Conservation (phyloP, 768 basidiomycete species). For the Lentinus tigrinus region DNA sequence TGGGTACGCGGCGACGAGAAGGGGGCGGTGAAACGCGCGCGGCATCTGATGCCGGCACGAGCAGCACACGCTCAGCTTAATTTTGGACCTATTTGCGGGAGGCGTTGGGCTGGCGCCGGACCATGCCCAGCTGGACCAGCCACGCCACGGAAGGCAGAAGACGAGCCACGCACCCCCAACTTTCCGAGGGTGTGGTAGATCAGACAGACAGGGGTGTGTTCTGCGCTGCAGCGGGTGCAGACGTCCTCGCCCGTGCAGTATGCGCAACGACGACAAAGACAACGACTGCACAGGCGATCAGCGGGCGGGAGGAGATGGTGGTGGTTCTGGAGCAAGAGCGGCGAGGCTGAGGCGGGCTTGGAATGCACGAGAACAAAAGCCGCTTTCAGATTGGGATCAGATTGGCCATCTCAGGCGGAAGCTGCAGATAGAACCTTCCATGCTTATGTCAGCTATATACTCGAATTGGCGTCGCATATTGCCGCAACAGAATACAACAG, state of each 20-base stretch:
- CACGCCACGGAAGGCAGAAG: constrained; percentile 12
- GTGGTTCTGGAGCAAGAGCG: not conserved
- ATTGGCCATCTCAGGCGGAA: constrained; percentile 13
- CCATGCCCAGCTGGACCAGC: constrained; percentile 15
- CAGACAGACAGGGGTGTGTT: constrained; percentile 13
- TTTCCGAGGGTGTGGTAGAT: constrained; percentile 15
- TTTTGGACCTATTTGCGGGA: constrained; percentile 10
- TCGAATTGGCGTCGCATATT: constrained; percentile 25
- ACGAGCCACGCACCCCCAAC: constrained; percentile 13
- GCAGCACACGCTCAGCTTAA: constrained; percentile 13
- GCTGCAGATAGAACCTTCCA: constrained; percentile 22
- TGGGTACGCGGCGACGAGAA: constrained; percentile 5
- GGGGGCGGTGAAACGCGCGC: constrained; percentile 20
- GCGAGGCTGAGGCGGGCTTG: not conserved
- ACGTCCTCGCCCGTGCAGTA: too few species aligned
- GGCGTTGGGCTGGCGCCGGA: constrained; percentile 6
- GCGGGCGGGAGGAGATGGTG: not conserved
- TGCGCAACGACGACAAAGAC: too few species aligned
- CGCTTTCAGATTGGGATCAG: constrained; percentile 20
- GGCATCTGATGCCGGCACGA: constrained; percentile 24
- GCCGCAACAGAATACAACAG: constrained; percentile 29
- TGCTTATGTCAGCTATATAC: constrained; percentile 23
- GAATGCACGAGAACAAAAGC: constrained; percentile 8
- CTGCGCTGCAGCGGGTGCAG: too few species aligned
- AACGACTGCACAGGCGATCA: not conserved